Evolutionary conservation across 345 rosid genomes (phyloP).

Genomic region (Orychophragmus violaceus): DNA sequence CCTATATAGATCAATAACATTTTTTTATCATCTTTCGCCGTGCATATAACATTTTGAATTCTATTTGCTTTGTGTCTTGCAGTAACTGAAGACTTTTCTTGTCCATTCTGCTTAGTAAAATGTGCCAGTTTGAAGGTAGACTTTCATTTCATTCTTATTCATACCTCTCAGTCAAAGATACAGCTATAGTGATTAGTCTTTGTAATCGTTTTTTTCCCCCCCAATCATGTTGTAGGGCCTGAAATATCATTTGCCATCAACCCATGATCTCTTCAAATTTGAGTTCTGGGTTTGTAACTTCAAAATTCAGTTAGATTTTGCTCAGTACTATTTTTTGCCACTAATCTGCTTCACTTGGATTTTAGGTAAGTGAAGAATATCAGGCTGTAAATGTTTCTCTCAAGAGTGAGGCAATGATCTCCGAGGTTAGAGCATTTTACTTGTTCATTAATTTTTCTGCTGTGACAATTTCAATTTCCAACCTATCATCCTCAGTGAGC

Average conservation of each 20-base stretch:
- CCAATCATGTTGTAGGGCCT: conserved; percentile 54
- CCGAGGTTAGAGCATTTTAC: conserved; percentile 61
- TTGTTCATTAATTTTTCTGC: conserved; percentile 7
- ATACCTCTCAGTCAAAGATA: conserved; percentile 17
- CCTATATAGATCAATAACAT: not conserved
- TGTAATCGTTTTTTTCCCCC: not conserved
- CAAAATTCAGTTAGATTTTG: conserved; percentile 33
- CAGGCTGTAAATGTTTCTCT: conserved; percentile 92
- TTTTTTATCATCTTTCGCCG: not conserved
- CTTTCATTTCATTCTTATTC: conserved; percentile 9
- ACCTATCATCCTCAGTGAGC: not conserved
- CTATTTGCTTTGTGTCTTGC: conserved; percentile 35
- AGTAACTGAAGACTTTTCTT: conserved; percentile 98
- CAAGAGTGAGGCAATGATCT: conserved; percentile 60
- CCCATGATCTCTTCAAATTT: conserved; percentile 88
- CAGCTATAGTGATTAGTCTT: conserved; percentile 16
- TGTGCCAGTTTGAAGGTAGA: conserved; percentile 92
- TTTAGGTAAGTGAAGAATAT: conserved; percentile 79
- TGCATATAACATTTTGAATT: conserved; percentile 5
- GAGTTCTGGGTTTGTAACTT: conserved; percentile 99
- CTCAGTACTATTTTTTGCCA: conserved; percentile 17
- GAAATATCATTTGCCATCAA: conserved; percentile 72
- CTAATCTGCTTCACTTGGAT: conserved; percentile 22
- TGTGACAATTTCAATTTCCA: not conserved
- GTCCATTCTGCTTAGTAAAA: conserved; percentile 95